A percentile compares a stretch with the other conserved stretches of the same genome.
These are phyloP conservation scores for Pseudomonodictys pantanalensis DNA, from an alignment of 495 filamentous ascomycete genomes.

Conservation along the genomic window DNA sequence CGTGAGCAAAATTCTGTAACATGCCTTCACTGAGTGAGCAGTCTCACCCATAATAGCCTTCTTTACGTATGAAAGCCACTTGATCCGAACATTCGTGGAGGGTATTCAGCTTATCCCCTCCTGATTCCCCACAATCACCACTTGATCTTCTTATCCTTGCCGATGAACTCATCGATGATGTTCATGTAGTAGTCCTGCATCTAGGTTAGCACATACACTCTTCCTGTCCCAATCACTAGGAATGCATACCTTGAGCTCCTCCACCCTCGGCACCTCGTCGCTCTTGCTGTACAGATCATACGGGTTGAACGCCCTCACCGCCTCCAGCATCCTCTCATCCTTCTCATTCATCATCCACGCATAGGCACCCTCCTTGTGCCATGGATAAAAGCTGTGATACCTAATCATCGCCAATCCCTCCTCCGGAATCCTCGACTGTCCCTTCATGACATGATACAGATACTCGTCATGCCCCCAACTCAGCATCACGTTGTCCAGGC, in stretches of 20 bases:
- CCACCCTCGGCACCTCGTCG: slow-evolving; percentile 69
- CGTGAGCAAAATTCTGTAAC: too few species aligned
- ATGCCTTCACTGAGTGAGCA: too few species aligned
- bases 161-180: slow-evolving; percentile 83
- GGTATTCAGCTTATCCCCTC: background rate
- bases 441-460: slow-evolving; percentile 77
- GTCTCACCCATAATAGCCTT: too few species aligned
- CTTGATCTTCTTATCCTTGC: slow-evolving; percentile 62
- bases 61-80: too few species aligned
- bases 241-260: slow-evolving; percentile 61
- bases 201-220: slow-evolving; percentile 5
- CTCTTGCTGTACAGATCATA: slow-evolving; percentile 94
- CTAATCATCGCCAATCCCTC: slow-evolving; percentile 88
- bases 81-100: too few species aligned
- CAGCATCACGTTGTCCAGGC: slow-evolving; percentile 80
- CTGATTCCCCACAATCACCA: slow-evolving; percentile 52
- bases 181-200: slow-evolving; percentile 74
- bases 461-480: slow-evolving; percentile 94
- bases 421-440: slow-evolving; percentile 69
- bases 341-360: slow-evolving; percentile 75
- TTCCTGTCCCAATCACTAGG: background rate
- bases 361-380: slow-evolving; percentile 79
- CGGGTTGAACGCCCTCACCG: slow-evolving; percentile 82
- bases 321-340: slow-evolving; percentile 72
- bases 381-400: slow-evolving; percentile 88